Evolutionary conservation across 2,329 filamentous ascomycete species (phyloP).

Genomic region (Fusarium luffae): DNA sequence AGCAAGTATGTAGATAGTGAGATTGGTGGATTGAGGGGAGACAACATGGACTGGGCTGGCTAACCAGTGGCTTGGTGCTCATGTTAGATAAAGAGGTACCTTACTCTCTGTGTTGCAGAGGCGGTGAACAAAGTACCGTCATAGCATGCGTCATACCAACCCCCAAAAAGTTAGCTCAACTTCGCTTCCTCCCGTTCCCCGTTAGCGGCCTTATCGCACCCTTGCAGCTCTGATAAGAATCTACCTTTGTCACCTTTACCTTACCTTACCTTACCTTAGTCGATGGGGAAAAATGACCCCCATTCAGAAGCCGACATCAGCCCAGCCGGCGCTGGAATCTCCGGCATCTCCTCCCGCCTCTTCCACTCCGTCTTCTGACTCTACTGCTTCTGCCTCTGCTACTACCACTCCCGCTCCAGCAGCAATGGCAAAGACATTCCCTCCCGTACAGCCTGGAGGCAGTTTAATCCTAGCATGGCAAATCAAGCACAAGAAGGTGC

Average conservation of each 20-base stretch:
- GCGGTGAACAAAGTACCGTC: slow-evolving; percentile 15
- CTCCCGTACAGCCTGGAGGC: slow-evolving; percentile 86
- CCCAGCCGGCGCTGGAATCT: slow-evolving; percentile 40
- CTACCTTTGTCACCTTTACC: slow-evolving; percentile 33
- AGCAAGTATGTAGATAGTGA: slow-evolving; percentile 22
- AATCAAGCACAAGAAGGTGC: slow-evolving; percentile 84
- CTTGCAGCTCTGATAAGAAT: slow-evolving; percentile 33
- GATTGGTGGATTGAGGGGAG: slow-evolving; percentile 30
- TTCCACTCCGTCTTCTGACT: slow-evolving; percentile 24
- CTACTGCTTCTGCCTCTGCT: slow-evolving; percentile 13
- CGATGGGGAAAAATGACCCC: slow-evolving; percentile 40
- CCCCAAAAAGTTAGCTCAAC: slow-evolving; percentile 19
- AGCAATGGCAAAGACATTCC: slow-evolving; percentile 66
- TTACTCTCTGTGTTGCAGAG: not conserved
- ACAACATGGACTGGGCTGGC: slow-evolving; percentile 16
- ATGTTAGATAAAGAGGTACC: slow-evolving; percentile 34
- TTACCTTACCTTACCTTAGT: slow-evolving; percentile 6
- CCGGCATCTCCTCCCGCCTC: slow-evolving; percentile 38
- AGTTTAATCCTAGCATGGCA: slow-evolving; percentile 98
- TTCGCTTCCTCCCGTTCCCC: slow-evolving; percentile 40
- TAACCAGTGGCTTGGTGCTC: slow-evolving; percentile 12
- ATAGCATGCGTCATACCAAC: slow-evolving; percentile 22
- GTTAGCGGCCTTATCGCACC: slow-evolving; percentile 33
- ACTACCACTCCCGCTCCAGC: slow-evolving; percentile 9
- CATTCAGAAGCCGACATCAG: slow-evolving; percentile 41